A percentile compares a stretch with the other conserved stretches of the same genome.
Conservation (phyloP, 805 yeast genomes). For the Zygoascus ofunaensis region DNA sequence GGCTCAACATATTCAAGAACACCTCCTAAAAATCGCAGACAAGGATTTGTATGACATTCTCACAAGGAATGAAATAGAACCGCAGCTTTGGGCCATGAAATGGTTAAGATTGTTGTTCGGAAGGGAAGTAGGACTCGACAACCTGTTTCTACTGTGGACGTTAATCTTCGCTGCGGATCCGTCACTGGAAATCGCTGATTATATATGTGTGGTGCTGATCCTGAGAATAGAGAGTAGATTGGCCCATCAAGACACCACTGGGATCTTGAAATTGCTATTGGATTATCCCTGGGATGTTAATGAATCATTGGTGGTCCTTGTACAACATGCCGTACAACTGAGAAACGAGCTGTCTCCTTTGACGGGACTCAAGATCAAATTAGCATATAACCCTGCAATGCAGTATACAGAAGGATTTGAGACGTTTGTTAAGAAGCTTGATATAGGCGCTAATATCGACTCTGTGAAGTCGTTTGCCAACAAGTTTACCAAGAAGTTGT, state of each 20-base stretch:
- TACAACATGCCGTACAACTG: constrained; percentile 18
- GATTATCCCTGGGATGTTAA: constrained; percentile 16
- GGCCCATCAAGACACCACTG: constrained; percentile 11
- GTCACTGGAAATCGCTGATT: constrained; percentile 26
- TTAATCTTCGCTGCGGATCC: constrained; percentile 27
- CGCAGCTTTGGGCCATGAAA: constrained; percentile 32
- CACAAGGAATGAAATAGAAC: constrained; percentile 23
- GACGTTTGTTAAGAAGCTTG: constrained; percentile 2
- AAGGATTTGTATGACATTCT: constrained; percentile 23
- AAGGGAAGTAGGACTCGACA: constrained; percentile 27
- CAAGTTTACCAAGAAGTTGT: not conserved
- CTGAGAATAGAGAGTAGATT: constrained; percentile 20
- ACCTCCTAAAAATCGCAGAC: constrained; percentile 22
- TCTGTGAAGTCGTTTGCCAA: constrained; percentile 1
- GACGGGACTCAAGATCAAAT: constrained; percentile 3
- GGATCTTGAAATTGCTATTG: constrained; percentile 17
- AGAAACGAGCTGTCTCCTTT: not conserved
- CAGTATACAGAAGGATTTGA: not conserved
- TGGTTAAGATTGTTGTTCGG: constrained; percentile 31
- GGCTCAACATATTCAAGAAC: constrained; percentile 26
- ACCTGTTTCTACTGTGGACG: constrained; percentile 28
- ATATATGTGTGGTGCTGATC: constrained; percentile 28
- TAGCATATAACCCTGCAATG: not conserved
- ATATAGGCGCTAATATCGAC: constrained; percentile 3
- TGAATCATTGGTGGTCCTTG: constrained; percentile 13